Conservation (phyloP, 2,329 filamentous ascomycete genomes). For the Hymenoscyphus scutula region DNA sequence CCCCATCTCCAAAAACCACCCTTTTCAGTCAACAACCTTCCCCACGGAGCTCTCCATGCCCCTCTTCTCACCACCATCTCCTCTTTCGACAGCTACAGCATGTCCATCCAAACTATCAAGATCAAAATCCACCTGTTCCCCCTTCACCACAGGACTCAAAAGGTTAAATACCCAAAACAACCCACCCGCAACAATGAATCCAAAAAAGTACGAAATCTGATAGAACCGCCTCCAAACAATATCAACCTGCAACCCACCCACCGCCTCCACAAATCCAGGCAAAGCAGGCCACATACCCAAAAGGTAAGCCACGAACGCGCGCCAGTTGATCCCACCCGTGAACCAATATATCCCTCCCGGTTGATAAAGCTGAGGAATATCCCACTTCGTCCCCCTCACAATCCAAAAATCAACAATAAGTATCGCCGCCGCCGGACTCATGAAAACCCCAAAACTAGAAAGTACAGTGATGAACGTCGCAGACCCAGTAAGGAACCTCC, state of each 20-base stretch:
- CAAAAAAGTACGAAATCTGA: slow-evolving; percentile 20
- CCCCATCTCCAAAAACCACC: not conserved
- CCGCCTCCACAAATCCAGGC: slow-evolving; percentile 16
- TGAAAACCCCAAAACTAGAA: slow-evolving; percentile 17
- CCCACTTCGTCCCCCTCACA: slow-evolving; percentile 13
- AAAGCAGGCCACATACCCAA: slow-evolving; percentile 18
- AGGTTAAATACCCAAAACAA: slow-evolving; percentile 13
- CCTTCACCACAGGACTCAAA: slow-evolving; percentile 11
- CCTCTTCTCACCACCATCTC: not conserved
- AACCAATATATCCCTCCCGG: slow-evolving; percentile 19
- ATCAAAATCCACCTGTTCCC: slow-evolving; percentile 19
- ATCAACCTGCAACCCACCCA: slow-evolving; percentile 12
- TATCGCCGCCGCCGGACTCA: slow-evolving; percentile 15
- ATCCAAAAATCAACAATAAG: slow-evolving; percentile 19
- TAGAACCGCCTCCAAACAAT: slow-evolving; percentile 16
- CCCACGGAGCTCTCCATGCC: not conserved
- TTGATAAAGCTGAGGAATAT: slow-evolving; percentile 19
- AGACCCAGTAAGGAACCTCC: slow-evolving; percentile 16
- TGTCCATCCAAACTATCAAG: slow-evolving; percentile 6
- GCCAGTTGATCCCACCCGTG: slow-evolving; percentile 15
- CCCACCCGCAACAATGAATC: slow-evolving; percentile 13
- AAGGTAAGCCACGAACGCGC: slow-evolving; percentile 16
- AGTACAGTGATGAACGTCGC: slow-evolving; percentile 19
- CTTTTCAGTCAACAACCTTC: not conserved
- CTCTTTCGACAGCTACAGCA: not conserved